Base-by-base conservation (phyloP, 257 asterid genomes). In the Solanum ossicruentum region DNA sequence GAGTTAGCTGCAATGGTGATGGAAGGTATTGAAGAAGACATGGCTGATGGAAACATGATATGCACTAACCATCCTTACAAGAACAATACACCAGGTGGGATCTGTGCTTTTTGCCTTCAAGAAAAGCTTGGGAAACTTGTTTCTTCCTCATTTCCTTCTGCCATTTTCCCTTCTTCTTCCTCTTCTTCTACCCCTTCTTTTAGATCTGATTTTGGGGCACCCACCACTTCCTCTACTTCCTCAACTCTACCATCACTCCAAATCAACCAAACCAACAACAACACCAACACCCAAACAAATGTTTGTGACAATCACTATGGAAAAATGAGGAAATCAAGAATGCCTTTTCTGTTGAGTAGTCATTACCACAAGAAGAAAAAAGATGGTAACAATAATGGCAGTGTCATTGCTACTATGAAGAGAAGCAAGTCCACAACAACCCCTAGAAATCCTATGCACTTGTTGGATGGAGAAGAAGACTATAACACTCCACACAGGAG, bases 41-140 rank as follows among this genome's bases (percentile, higher is more conserved):
- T 92, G 93, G 98, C 93, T 2, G 99, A 94, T 45, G 95, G 93
- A 20, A 91, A 54, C 87, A 92, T 92, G 94, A 97, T 92, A 79
- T 97, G 99, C 86, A 84, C 91, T 12, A 91, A 92, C 83, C 99
- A 97, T 56, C 98, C 98, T 0, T 92, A 92, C 94, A 93, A 92
- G 20, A 97, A 90, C 93, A 97, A 90, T 83, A 90, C 91, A 21
- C 96, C 97, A 12, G 99, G 99, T 61, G 99, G 99, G 88, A 92
- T 97, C 90, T 97, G 99, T 88, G 99, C 97, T 10, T 89, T 92
- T 52, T 97, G 99, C 83, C 98, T 97, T 54, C 99, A 95, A 91
- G 99, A 97, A 85, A 97, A 97, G 93, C 96, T 97, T 32, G 98
- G 99, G 23, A 97, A 97, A 85, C 95, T 97, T 28, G 98, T 97